Evolutionary conservation across 1,139 yeast genomes (phyloP).

Genomic region (Yamadazyma taylorii): DNA sequence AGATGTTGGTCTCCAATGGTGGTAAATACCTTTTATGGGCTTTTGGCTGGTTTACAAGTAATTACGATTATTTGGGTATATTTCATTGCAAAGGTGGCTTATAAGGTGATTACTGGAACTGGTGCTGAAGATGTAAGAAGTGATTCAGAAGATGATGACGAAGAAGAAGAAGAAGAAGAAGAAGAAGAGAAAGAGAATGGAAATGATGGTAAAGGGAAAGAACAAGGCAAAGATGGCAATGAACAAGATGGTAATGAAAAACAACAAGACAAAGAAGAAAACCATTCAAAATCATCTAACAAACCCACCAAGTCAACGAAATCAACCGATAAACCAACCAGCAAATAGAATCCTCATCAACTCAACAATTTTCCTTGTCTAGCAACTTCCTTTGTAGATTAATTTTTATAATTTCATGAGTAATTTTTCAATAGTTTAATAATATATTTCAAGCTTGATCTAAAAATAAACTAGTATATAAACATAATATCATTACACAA

Average conservation of each 20-base stretch:
- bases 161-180: conserved; percentile 6
- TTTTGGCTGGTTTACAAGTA: conserved; percentile 67
- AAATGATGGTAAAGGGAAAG: conserved; percentile 4
- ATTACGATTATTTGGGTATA: conserved; percentile 74
- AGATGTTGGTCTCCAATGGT: conserved; percentile 61
- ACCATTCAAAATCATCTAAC: too few species aligned
- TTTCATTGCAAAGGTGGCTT: conserved; percentile 68
- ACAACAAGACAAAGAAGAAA: too few species aligned
- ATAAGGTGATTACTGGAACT: conserved; percentile 66
- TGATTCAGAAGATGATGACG: conserved; percentile 51
- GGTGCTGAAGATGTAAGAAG: conserved; percentile 85
- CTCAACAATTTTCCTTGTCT: too few species aligned
- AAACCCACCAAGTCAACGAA: too few species aligned
- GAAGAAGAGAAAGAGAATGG: conserved; percentile 3
- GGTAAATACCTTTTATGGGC: conserved; percentile 51
- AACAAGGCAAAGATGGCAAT: conserved; percentile 6
- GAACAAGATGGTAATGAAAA: too few species aligned
- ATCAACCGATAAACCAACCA: too few species aligned
- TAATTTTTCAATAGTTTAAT: not conserved
- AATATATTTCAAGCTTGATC: conserved; percentile 11
- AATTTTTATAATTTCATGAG: too few species aligned
- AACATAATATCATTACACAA: conserved; percentile 41
- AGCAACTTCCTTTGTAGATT: too few species aligned
- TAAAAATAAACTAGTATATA: conserved; percentile 36
- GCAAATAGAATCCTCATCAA: too few species aligned